These are phyloP conservation scores for Wilhelminamyces savonicus DNA, from an alignment of 805 yeast genomes.

Conservation along the genomic window DNA sequence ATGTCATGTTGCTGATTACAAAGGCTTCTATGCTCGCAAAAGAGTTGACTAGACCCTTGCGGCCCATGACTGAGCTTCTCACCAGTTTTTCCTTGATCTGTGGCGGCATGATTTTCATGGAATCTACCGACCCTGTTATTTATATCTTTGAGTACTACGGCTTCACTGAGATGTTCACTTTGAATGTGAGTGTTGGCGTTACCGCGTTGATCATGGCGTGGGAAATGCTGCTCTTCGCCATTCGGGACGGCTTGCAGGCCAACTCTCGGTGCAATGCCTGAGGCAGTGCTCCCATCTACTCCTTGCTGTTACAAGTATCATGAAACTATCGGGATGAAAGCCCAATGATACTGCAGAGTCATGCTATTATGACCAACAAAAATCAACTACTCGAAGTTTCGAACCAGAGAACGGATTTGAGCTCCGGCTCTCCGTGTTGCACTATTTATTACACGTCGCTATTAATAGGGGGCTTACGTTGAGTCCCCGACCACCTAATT, in stretches of 20 bases:
- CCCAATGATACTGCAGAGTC: too few relatives aligned
- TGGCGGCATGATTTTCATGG: constrained; percentile 92
- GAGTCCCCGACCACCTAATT: too few relatives aligned
- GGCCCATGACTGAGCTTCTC: constrained; percentile 84
- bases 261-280: too few relatives aligned
- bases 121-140: constrained; percentile 81
- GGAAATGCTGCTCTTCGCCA: constrained; percentile 65
- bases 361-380: too few relatives aligned
- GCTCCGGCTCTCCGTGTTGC: too few relatives aligned
- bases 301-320: too few relatives aligned
- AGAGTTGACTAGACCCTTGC: constrained; percentile 24
- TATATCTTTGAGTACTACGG: constrained; percentile 80
- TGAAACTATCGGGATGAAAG: too few relatives aligned
- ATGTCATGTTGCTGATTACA: constrained; percentile 45
- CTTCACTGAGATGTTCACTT: constrained; percentile 80
- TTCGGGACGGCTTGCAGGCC: constrained; percentile 46
- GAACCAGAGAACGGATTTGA: too few relatives aligned
- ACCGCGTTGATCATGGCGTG: constrained; percentile 81
- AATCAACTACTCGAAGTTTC: too few relatives aligned
- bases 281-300: too few relatives aligned
- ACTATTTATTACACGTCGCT: too few relatives aligned
- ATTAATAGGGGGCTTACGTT: too few relatives aligned
- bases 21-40: constrained; percentile 4
- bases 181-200: constrained; percentile 79
- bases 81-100: constrained; percentile 72